phyloP scores from a whole-genome alignment of 176 grass and related monocot species.

The Phoenix dactylifera region DNA sequence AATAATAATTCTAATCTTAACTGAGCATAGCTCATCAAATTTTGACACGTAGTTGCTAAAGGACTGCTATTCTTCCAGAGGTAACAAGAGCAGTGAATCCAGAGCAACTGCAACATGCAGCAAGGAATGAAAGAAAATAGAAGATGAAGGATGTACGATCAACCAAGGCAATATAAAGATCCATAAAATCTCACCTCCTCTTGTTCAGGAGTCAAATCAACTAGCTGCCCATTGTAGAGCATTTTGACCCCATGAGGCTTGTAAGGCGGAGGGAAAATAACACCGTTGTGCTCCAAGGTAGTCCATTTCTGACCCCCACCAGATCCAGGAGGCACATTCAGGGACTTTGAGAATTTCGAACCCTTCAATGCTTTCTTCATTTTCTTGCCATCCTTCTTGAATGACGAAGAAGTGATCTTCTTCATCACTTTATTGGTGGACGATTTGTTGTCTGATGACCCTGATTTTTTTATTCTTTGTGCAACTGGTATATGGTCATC shows the following conservation, averaged over 20 bases:
- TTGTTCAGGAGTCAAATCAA: conserved; percentile 83
- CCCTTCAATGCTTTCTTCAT: conserved; percentile 54
- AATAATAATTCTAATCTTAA: too few species aligned
- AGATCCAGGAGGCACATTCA: conserved; percentile 77
- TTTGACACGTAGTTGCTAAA: too few species aligned
- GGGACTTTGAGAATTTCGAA: conserved; percentile 51
- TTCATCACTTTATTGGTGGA: conserved; percentile 34
- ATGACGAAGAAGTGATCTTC: conserved; percentile 40
- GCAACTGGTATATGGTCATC: conserved; percentile 35
- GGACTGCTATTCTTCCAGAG: too few species aligned
- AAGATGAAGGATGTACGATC: too few species aligned
- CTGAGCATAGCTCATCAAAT: too few species aligned
- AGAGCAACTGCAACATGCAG: conserved; percentile 22
- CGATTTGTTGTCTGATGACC: conserved; percentile 49
- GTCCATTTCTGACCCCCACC: conserved; percentile 86
- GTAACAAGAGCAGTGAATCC: not conserved
- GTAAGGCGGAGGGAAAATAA: conserved; percentile 93
- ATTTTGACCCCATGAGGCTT: conserved; percentile 90
- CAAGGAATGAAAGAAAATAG: not conserved
- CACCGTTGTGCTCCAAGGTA: conserved; percentile 74
- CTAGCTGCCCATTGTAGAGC: conserved; percentile 72
- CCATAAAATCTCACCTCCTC: conserved; percentile 59
- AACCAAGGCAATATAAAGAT: not conserved
- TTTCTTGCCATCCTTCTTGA: conserved; percentile 60
- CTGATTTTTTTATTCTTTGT: conserved; percentile 48